A percentile compares a stretch with the other conserved stretches of the same genome.
Evolutionary conservation across 768 basidiomycete species (phyloP).

Genomic region (Russula abietina): DNA sequence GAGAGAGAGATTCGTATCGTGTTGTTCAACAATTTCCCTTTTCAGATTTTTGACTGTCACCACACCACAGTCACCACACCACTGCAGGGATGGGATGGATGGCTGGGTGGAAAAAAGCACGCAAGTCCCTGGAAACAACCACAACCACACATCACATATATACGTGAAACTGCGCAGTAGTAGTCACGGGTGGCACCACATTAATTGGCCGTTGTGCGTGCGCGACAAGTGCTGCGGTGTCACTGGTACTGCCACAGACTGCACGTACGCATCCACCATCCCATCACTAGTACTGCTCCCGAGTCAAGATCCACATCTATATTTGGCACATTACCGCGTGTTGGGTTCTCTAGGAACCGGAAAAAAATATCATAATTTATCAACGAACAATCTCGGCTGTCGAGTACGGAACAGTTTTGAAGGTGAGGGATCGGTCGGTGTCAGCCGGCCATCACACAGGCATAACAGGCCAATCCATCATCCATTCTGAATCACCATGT

Average conservation of each 20-base stretch:
- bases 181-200: no score
- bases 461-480: background rate
- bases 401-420: slow-evolving; percentile 5
- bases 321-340: background rate
- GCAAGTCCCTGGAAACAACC: slow-evolving; percentile 10
- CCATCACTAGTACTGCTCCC: background rate
- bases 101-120: no score
- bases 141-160: background rate
- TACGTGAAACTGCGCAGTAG: background rate
- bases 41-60: no score
- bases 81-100: background rate
- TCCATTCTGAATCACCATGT: slow-evolving; percentile 16
- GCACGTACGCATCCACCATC: no score
- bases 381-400: slow-evolving; percentile 12
- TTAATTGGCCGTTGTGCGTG: no score
- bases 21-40: slow-evolving; percentile 1
- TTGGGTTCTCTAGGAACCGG: background rate
- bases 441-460: slow-evolving; percentile 6
- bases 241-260: background rate
- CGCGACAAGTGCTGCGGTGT: background rate
- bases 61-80: no score
- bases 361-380: slow-evolving; percentile 1
- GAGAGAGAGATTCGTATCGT: slow-evolving; percentile 9
- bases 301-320: background rate
- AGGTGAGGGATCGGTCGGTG: background rate